Conservation (phyloP, 2,329 filamentous ascomycete genomes). For the Endoconidiophora polonica region DNA sequence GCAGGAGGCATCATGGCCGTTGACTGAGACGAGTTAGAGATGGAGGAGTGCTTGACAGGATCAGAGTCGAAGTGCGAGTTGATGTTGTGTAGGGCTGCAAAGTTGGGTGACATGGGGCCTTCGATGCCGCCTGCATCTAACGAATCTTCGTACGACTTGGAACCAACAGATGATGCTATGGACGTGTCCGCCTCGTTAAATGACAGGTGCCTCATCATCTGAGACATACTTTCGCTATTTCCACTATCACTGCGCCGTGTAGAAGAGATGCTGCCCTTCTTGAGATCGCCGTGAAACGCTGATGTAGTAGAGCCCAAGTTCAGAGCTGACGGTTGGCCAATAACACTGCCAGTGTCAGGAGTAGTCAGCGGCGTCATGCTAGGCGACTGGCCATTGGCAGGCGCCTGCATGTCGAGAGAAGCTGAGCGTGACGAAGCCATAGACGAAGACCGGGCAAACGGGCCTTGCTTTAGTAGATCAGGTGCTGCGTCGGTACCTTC, state of each 20-base stretch:
- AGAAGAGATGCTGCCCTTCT: constrained; percentile 27
- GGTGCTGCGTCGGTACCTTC: constrained; percentile 67
- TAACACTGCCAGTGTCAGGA: constrained; percentile 44
- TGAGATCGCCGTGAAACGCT: constrained; percentile 34
- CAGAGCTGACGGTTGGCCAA: constrained; percentile 88
- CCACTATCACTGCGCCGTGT: constrained; percentile 79
- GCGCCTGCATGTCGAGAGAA: constrained; percentile 59
- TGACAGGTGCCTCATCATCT: constrained; percentile 68
- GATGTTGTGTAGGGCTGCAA: constrained; percentile 20
- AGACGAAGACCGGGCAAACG: constrained; percentile 73
- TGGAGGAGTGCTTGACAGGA: constrained; percentile 23
- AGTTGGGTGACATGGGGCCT: constrained; percentile 59
- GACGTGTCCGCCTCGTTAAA: constrained; percentile 42
- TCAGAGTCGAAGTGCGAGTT: constrained; percentile 4
- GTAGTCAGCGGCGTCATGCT: constrained; percentile 74
- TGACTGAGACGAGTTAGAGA: constrained; percentile 38
- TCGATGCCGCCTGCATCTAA: constrained; percentile 35
- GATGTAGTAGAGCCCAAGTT: constrained; percentile 42
- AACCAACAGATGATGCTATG: constrained; percentile 24
- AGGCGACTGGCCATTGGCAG: constrained; percentile 48
- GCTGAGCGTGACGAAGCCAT: constrained; percentile 82
- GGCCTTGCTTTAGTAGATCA: constrained; percentile 80
- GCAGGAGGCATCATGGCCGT: constrained; percentile 66
- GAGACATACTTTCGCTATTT: constrained; percentile 67
- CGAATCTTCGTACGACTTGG: constrained; percentile 44